Conservation (phyloP, 148 eudicot genomes). For the Chenopodium formosanum region DNA sequence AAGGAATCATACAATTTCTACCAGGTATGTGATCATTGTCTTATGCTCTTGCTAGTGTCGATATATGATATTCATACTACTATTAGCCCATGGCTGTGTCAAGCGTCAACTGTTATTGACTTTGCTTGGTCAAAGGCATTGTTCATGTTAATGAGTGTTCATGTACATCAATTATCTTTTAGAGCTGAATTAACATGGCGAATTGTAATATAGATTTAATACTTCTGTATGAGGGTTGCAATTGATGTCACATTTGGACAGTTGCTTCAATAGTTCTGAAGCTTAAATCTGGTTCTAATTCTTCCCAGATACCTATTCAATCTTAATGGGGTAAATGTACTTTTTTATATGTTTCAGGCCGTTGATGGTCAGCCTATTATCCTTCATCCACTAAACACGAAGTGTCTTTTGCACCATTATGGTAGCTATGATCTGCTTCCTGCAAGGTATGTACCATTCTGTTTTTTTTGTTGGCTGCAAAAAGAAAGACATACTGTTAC, state of each 20-base stretch:
- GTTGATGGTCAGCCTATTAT: conserved; percentile 90
- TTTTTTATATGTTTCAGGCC: conserved; percentile 52
- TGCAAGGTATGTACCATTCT: conserved; percentile 55
- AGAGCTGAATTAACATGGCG: background rate
- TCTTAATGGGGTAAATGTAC: conserved; percentile 7
- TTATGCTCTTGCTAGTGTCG: background rate
- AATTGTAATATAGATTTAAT: background rate
- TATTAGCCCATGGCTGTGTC: background rate
- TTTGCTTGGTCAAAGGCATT: background rate
- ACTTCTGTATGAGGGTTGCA: background rate
- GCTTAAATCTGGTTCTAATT: background rate
- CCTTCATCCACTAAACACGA: conserved; percentile 88
- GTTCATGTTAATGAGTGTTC: conserved; percentile 6
- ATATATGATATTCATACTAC: background rate
- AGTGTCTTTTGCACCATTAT: conserved; percentile 92
- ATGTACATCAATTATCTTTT: background rate
- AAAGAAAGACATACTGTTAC: background rate
- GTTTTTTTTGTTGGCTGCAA: background rate
- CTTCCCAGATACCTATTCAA: background rate
- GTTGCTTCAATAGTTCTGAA: background rate
- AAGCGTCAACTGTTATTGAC: background rate
- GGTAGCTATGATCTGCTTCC: conserved; percentile 70
- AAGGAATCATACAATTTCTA: conserved; percentile 72
- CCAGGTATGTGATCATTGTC: conserved; percentile 52
- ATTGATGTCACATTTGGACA: background rate